These are phyloP conservation scores for Xerocomus potaroensis DNA, from an alignment of 768 basidiomycete genomes.

Conservation along the genomic window DNA sequence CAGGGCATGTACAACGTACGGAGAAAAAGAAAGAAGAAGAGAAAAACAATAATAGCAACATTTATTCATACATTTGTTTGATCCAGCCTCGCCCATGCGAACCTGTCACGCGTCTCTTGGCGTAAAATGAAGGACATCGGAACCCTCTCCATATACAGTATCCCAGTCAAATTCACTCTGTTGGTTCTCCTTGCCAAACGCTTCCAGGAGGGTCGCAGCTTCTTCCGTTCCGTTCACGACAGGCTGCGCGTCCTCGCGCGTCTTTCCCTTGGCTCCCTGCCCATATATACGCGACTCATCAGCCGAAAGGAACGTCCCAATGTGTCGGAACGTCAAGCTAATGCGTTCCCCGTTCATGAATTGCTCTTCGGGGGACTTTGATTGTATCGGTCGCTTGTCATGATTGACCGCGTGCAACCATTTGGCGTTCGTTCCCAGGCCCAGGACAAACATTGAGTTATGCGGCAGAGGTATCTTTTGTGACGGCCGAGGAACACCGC, in stretches of 20 bases:
- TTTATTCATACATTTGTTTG: slow-evolving; percentile 19
- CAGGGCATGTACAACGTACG: slow-evolving; percentile 18
- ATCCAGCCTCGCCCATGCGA: slow-evolving; percentile 14
- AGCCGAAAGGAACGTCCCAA: slow-evolving; percentile 66
- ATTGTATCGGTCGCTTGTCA: slow-evolving; percentile 58
- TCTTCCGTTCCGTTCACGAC: slow-evolving; percentile 52
- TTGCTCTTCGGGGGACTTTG: slow-evolving; percentile 55
- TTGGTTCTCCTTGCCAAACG: slow-evolving; percentile 75
- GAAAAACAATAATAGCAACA: slow-evolving; percentile 19
- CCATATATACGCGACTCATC: slow-evolving; percentile 59
- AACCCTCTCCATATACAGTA: slow-evolving; percentile 58
- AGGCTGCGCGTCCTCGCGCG: slow-evolving; percentile 44
- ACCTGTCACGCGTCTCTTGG: slow-evolving; percentile 16
- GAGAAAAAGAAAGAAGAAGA: slow-evolving; percentile 2
- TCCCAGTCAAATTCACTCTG: slow-evolving; percentile 70
- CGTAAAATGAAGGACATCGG: slow-evolving; percentile 61
- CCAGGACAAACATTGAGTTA: slow-evolving; percentile 81
- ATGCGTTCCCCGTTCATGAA: slow-evolving; percentile 61
- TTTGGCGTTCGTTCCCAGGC: slow-evolving; percentile 62
- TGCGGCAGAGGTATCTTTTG: slow-evolving; percentile 74
- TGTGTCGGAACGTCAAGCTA: slow-evolving; percentile 74
- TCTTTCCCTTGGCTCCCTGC: slow-evolving; percentile 68
- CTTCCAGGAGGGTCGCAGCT: slow-evolving; percentile 46
- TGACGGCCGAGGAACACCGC: slow-evolving; percentile 33
- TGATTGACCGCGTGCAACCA: slow-evolving; percentile 78